Conservation (phyloP, 2,329 filamentous ascomycete genomes). For the Trichoderma sp. region DNA sequence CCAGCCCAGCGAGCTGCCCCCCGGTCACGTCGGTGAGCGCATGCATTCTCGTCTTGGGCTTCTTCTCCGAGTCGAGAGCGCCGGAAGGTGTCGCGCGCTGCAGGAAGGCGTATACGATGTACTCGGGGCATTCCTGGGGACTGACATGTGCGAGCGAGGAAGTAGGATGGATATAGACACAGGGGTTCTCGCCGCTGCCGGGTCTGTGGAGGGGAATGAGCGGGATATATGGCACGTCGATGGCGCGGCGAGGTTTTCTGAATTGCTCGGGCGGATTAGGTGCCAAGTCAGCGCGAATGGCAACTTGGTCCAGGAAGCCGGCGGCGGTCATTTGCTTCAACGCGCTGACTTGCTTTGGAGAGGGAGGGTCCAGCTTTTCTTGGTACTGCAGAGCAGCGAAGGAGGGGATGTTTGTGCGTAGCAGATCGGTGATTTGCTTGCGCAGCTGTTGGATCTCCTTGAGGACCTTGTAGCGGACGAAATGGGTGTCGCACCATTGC, state of each 20-base stretch:
- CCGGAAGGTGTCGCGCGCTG: conserved; percentile 61
- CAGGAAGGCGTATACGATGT: conserved; percentile 82
- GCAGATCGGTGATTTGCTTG: conserved; percentile 75
- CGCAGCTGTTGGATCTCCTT: conserved; percentile 82
- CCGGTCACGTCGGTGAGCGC: conserved; percentile 76
- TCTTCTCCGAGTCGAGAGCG: conserved; percentile 48
- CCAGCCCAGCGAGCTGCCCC: conserved; percentile 71
- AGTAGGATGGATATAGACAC: conserved; percentile 83
- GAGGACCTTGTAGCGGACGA: conserved; percentile 82
- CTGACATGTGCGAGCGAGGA: conserved; percentile 72
- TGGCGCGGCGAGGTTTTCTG: conserved; percentile 75
- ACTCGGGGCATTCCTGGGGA: conserved; percentile 74
- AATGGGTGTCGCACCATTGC: conserved; percentile 76
- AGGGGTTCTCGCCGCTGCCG: conserved; percentile 50
- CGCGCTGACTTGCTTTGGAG: conserved; percentile 67
- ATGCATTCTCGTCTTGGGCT: conserved; percentile 79
- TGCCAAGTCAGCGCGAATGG: conserved; percentile 84
- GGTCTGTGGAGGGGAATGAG: conserved; percentile 63
- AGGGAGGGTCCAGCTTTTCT: conserved; percentile 56
- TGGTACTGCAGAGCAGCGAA: conserved; percentile 56
- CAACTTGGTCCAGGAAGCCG: conserved; percentile 91
- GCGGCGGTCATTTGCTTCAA: conserved; percentile 89
- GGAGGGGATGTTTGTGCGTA: conserved; percentile 68
- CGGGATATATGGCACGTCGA: conserved; percentile 87
- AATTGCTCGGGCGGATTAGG: conserved; percentile 65